These are phyloP conservation scores for Ceratobasidium sp. DNA, from an alignment of 1,284 basidiomycete genomes.

Conservation along the genomic window DNA sequence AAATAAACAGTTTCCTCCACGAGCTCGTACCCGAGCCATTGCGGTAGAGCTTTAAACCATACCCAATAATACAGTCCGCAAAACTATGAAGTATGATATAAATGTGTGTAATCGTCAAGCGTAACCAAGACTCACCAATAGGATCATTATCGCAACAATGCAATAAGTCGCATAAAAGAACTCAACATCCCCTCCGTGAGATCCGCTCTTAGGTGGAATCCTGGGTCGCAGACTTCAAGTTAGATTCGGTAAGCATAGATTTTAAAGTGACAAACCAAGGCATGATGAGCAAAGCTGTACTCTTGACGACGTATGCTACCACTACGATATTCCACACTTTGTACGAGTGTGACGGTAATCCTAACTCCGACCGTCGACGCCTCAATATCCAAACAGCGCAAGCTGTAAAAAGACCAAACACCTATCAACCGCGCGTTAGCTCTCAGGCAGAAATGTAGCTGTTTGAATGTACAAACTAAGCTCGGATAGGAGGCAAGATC, in stretches of 20 bases:
- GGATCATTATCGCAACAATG: conserved; percentile 55
- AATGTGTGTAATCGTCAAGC: too few relatives aligned
- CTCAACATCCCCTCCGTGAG: conserved; percentile 51
- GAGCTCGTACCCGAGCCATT: conserved; percentile 55
- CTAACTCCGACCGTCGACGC: conserved; percentile 55
- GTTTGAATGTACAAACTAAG: conserved; percentile 49
- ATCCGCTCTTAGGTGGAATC: conserved; percentile 57
- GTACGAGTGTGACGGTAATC: conserved; percentile 59
- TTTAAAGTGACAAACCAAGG: conserved; percentile 61
- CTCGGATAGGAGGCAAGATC: conserved; percentile 54
- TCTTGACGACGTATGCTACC: conserved; percentile 59
- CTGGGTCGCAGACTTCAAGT: conserved; percentile 47
- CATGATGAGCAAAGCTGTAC: conserved; percentile 64
- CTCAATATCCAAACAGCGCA: conserved; percentile 62
- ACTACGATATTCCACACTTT: conserved; percentile 59
- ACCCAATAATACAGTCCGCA: conserved; percentile 57
- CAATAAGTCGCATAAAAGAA: conserved; percentile 59
- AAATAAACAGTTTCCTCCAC: conserved; percentile 54
- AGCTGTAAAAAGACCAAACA: conserved; percentile 61
- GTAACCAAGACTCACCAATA: conserved; percentile 41
- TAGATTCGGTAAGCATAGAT: background rate
- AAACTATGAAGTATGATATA: conserved; percentile 19
- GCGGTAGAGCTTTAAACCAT: conserved; percentile 57
- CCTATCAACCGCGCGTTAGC: conserved; percentile 59
- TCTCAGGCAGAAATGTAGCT: conserved; percentile 56